Base-by-base conservation (phyloP, 2,329 filamentous ascomycete genomes). In the Chaetomiaceae sp. region DNA sequence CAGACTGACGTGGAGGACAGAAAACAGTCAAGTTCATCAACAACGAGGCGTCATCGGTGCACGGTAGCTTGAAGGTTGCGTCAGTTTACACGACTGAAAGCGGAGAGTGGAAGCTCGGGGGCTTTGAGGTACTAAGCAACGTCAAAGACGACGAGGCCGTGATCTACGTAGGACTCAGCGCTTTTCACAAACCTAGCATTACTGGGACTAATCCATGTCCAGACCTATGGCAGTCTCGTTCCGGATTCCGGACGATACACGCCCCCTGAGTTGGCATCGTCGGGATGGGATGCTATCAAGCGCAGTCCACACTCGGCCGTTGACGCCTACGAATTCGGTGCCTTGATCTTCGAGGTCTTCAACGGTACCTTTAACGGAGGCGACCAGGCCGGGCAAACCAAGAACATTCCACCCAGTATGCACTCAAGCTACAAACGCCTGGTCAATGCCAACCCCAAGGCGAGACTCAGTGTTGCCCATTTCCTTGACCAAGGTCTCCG, bases 11-110 rank as follows among this genome's bases (percentile, higher is more conserved):
- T 9, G 30, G 20, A 10, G 23, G 30, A n/a, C 42, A 91, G 84
- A 88, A 90, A 67, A 97, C 94, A 0, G 72, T 97, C 61, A 96
- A 94, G 65, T 99, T 99, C 66, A 89, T 99, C 68, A 99, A 99
- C 65, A 85, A 88, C 43, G 94, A 99, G 61, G 94, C 91, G 3
- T 79, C 86, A 2, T 96, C 91, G 0, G 87, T 99, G 47, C 94
- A 99, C 64, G 94, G 91, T 44, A 89, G 83, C 63, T 75, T 99
- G 48, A 85, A 89, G 57, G 87, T 89, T 18, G 87, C 88, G 0
- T 96, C 92, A 0, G 79, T 99, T 59, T 99, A 91, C 70, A 94
- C 89, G 4, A 90, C 90, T 56, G 92, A 97, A 67, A 96, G 94
- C 65, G 94, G 94, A 53, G 94, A 99, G 72, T 99, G 94, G 94